Base-by-base conservation (phyloP, 1,284 basidiomycete genomes). In the Neolentinus lepideus region DNA sequence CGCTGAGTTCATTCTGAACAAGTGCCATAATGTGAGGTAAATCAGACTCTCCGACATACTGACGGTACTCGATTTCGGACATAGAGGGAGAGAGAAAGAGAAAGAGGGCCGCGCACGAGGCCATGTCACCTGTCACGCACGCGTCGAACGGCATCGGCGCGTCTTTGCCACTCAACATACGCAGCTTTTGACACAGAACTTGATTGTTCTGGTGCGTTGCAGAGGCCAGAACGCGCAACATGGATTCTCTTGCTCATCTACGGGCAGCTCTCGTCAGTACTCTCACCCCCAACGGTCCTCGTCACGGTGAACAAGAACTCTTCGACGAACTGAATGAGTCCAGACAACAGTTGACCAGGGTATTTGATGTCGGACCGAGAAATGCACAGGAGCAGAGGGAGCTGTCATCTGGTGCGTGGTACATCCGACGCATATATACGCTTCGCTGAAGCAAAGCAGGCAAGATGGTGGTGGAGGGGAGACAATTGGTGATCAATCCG, bases 1-100 rank as follows among this genome's bases (percentile, higher is more conserved):
- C 95, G 63, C 90, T 94, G 67, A 97, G 82, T 72, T 95, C 93
- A 64, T 80, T 86, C 73, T 94, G 89, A n/a, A 95, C 89, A 59
- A 97, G 80, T 33, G 81, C 75, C 81, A 94, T 91, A 64, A 95
- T 86, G 62, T 84, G 81, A 9, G 83, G 81, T 56, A 95, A 76
- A 71, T 94, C 92, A 21, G 79, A 75, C 70, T 92, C 90, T 62
- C 88, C 88, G 54, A 71, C 64, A 70, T 94, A 94, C 62, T 79
- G 80, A 60, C 84, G 76, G 71, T 92, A 91, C 52, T 75, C 64
- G 60, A 93, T 84, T 51, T 76, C 70, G 57, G 75, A 64, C 79
- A 81, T 81, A 61, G 63, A 31, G 45, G n/a, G 45, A n/a, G 54
- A 52, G 22, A 19, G 16, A 52, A 16, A 24, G 14, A 50, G 22